Base-by-base conservation (phyloP, 192 early-diverging fungal species). In the Backusella sp. region DNA sequence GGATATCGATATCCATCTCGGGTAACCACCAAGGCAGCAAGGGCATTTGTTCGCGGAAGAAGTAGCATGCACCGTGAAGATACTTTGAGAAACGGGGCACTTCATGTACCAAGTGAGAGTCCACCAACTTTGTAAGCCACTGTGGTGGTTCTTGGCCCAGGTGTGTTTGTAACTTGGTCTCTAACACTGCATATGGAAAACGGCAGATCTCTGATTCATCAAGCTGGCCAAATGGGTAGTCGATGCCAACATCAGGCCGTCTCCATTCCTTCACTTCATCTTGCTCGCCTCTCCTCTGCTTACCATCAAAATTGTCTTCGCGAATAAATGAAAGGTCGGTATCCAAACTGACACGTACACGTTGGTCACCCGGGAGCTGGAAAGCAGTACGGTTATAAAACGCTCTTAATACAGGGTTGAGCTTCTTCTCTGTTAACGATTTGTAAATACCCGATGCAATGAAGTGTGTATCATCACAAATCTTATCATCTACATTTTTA, bases 321-420 rank as follows among this genome's bases (percentile, higher is more conserved):
- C 96, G 94, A 78, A 97, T 93, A 88, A 98, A 94, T 59, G 93
- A 91, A 68, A 99, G 84, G 77, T 99, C 94, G 0, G 96, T 96
- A 83, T 99, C 97, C 12, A 99, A 85, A 46, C 95, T 96, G 42
- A 99, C 94, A 56, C 97, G 90, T 68, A 98, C 96, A 15, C 93
- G 87, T 9, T 94, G 89, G 44, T 82, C 81, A 23, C 95, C 96
- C 65, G 81, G 81, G 1, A 82, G 59, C 56, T 82, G 81, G 46
- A 82, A 82, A 28, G 81, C 81, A n/a, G 81, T 82, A 41, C 81
- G 81, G 32, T 82, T 74, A 74, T 82, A 82, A 34, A 79, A 78
- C 6, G 74, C 72, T 30, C 81, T 77, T 11, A 78, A 39, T 15
- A 82, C 77, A 7, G 81, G 81, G 4, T 73, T n/a, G 2, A 80